Percentiles rank a stretch among this genome's conserved stretches.
These are phyloP conservation scores for Barnettozyma botsteinii DNA, from an alignment of 805 yeast genomes.

Conservation along the genomic window DNA sequence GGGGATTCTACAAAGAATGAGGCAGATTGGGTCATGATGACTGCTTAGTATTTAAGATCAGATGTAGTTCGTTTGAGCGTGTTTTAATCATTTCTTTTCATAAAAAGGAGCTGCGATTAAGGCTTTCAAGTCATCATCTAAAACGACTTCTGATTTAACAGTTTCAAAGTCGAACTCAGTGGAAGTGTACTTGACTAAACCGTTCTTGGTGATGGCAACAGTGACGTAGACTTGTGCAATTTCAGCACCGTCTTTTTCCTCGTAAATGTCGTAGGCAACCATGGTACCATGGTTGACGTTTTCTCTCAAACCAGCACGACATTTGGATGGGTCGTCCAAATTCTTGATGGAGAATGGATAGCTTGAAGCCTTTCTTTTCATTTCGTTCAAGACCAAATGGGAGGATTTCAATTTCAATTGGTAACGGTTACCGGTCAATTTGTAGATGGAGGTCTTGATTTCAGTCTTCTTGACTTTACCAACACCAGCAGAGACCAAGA, in stretches of 20 bases:
- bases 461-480: conserved; percentile 61
- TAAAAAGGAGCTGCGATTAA: conserved; percentile 48
- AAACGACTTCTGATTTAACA: conserved; percentile 51
- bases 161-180: conserved; percentile 44
- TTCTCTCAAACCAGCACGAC: conserved; percentile 70
- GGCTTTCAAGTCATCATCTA: conserved; percentile 41
- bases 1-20: too few relatives aligned
- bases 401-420: conserved; percentile 67
- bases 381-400: conserved; percentile 57
- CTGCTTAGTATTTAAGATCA: too few relatives aligned
- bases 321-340: conserved; percentile 63
- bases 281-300: conserved; percentile 62
- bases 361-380: conserved; percentile 57
- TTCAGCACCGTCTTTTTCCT: conserved; percentile 59
- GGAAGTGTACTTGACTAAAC: conserved; percentile 57
- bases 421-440: conserved; percentile 63
- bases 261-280: conserved; percentile 60
- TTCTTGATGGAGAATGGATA: conserved; percentile 67
- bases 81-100: conserved; percentile 40
- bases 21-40: too few relatives aligned
- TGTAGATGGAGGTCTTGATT: conserved; percentile 62
- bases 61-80: too few relatives aligned
- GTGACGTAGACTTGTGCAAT: conserved; percentile 74
- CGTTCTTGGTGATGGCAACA: conserved; percentile 68
- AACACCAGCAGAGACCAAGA: conserved; percentile 55